phyloP scores from a whole-genome alignment of 768 basidiomycete species.

The Hemileccinum impolitum region DNA sequence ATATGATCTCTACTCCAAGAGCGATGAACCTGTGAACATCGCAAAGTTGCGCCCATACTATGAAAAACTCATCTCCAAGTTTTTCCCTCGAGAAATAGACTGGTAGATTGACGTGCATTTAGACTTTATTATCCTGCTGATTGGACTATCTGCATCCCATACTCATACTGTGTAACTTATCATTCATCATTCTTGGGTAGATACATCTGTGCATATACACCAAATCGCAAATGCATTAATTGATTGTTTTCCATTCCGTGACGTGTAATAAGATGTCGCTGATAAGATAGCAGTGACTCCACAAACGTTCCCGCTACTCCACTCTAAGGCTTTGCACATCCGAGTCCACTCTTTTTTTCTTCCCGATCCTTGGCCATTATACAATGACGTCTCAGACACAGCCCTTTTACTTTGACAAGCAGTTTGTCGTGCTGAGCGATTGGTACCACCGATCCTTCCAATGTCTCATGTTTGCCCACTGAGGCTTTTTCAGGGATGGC shows the following conservation, averaged over 20 bases:
- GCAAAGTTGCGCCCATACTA: conserved; percentile 80
- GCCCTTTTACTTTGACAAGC: conserved; percentile 51
- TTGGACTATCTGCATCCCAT: conserved; percentile 4
- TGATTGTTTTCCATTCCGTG: neutral
- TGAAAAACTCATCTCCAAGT: conserved; percentile 75
- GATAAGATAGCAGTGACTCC: conserved; percentile 23
- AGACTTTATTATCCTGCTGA: neutral
- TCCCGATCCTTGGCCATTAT: too few species aligned
- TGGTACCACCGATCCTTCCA: conserved; percentile 58
- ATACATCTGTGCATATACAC: conserved; percentile 2
- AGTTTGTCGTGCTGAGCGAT: conserved; percentile 85
- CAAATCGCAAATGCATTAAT: neutral
- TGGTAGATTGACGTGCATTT: conserved; percentile 51
- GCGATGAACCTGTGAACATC: conserved; percentile 61
- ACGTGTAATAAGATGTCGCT: too few species aligned
- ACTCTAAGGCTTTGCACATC: neutral
- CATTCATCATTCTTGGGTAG: conserved; percentile 3
- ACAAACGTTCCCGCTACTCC: conserved; percentile 12
- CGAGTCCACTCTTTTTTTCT: too few species aligned
- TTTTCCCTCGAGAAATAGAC: conserved; percentile 76
- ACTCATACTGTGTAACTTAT: conserved; percentile 14
- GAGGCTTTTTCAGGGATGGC: conserved; percentile 62
- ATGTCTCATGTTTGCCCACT: neutral
- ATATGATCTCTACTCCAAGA: conserved; percentile 92
- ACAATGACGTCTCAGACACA: conserved; percentile 13